Evolutionary conservation across 495 filamentous ascomycete genomes (phyloP).

Genomic region (Trichoderma asperelloides): DNA sequence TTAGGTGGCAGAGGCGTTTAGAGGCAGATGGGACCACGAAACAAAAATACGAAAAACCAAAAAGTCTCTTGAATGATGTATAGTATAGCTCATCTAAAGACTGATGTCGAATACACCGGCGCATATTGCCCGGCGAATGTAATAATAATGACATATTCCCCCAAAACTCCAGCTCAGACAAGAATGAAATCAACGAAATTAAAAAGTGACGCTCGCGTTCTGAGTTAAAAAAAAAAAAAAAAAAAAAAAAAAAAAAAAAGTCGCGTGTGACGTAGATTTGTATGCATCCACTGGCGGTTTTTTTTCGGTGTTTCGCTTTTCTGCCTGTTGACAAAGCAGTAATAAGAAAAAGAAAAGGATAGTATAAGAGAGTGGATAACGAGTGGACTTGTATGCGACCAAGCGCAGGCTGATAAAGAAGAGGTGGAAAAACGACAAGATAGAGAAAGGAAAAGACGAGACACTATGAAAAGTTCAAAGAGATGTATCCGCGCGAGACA

Average conservation of each 20-base stretch:
- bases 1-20: not conserved
- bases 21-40: not conserved
- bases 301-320: not conserved
- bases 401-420: not conserved
- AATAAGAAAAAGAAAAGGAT: not conserved
- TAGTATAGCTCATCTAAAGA: not conserved
- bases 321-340: not conserved
- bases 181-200: not conserved
- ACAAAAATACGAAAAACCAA: not conserved
- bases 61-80: not conserved
- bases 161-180: constrained; percentile 1
- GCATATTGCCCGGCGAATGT: not conserved
- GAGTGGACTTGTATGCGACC: not conserved
- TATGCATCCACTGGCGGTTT: not conserved
- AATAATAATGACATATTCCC: not conserved
- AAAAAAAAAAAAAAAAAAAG: not conserved
- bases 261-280: not conserved
- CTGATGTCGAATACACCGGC: not conserved
- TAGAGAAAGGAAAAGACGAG: not conserved
- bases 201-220: not conserved
- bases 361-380: not conserved
- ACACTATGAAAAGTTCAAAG: not conserved
- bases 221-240: not conserved
- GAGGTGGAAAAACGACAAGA: not conserved
- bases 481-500: not conserved